A percentile compares a stretch with the other conserved stretches of the same genome.
Conservation (phyloP, 495 filamentous ascomycete species). For the Parachaetomium inaequale region DNA sequence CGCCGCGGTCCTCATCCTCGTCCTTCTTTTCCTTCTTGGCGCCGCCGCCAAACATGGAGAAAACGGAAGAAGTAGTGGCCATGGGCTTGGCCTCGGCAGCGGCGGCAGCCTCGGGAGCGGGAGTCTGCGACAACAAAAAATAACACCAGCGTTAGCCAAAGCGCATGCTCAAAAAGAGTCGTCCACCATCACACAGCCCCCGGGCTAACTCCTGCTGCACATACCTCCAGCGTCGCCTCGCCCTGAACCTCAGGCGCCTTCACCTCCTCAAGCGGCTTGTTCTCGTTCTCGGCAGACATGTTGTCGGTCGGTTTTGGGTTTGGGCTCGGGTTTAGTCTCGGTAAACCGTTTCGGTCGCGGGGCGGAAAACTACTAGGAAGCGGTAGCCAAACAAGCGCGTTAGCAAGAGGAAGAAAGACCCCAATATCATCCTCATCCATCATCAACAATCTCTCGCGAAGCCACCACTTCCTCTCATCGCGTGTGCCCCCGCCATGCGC, state of each 20-base stretch:
- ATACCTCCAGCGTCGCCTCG: constrained; percentile 28
- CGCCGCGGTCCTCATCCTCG: constrained; percentile 65
- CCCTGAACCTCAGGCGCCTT: constrained; percentile 29
- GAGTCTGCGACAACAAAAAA: constrained; percentile 5
- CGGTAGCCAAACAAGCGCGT: neutral
- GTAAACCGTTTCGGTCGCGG: neutral
- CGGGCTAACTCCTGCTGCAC: neutral
- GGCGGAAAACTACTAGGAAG: neutral
- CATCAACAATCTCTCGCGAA: neutral
- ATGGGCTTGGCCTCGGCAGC: constrained; percentile 30
- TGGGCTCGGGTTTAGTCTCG: no score
- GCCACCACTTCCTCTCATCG: no score
- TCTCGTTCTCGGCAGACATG: constrained; percentile 44
- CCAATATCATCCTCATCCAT: neutral
- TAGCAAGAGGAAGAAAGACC: neutral
- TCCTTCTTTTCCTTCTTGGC: constrained; percentile 81
- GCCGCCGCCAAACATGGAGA: constrained; percentile 96
- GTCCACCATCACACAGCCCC: neutral
- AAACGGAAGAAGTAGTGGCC: constrained; percentile 57
- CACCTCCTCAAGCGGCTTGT: constrained; percentile 38
- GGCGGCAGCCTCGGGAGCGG: constrained; percentile 6
- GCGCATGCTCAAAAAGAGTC: neutral
- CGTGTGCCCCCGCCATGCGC: neutral
- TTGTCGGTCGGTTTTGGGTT: constrained; percentile 19
- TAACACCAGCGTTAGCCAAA: constrained; percentile 5